phyloP scores from a whole-genome alignment of 768 basidiomycete genomes.

The Brasilioporus rufonigricans region DNA sequence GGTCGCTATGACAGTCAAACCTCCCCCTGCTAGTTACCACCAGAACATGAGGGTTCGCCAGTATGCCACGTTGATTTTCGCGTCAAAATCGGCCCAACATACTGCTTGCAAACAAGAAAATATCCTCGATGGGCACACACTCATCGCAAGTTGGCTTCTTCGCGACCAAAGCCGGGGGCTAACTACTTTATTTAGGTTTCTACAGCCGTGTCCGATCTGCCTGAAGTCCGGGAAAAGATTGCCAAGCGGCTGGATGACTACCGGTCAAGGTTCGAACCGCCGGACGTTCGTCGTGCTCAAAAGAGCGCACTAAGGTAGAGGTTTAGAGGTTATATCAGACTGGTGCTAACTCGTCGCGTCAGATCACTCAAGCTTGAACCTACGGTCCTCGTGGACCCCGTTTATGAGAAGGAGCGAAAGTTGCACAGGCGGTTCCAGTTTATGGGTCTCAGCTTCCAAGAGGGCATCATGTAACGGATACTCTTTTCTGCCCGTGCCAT shows the following conservation, averaged over 20 bases:
- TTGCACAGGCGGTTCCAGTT: constrained; percentile 5
- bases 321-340: neutral
- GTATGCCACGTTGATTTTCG: constrained; percentile 54
- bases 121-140: constrained; percentile 35
- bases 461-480: constrained; percentile 16
- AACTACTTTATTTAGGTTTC: constrained; percentile 22
- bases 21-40: constrained; percentile 25
- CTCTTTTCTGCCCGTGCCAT: neutral
- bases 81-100: constrained; percentile 32
- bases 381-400: constrained; percentile 24
- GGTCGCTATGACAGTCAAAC: constrained; percentile 27
- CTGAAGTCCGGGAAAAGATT: constrained; percentile 33
- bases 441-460: constrained; percentile 17
- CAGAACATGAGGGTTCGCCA: constrained; percentile 40
- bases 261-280: constrained; percentile 13
- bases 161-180: neutral
- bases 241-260: constrained; percentile 24
- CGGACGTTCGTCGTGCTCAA: constrained; percentile 22
- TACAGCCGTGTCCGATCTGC: constrained; percentile 31
- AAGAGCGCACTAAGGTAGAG: constrained; percentile 23
- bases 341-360: constrained; percentile 4
- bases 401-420: neutral
- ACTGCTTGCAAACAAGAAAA: constrained; percentile 44
- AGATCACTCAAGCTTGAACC: constrained; percentile 28
- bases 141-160: constrained; percentile 39